These are phyloP conservation scores for Chytridium lagenaria DNA, from an alignment of 371 early-diverging fungal genomes.

Conservation along the genomic window DNA sequence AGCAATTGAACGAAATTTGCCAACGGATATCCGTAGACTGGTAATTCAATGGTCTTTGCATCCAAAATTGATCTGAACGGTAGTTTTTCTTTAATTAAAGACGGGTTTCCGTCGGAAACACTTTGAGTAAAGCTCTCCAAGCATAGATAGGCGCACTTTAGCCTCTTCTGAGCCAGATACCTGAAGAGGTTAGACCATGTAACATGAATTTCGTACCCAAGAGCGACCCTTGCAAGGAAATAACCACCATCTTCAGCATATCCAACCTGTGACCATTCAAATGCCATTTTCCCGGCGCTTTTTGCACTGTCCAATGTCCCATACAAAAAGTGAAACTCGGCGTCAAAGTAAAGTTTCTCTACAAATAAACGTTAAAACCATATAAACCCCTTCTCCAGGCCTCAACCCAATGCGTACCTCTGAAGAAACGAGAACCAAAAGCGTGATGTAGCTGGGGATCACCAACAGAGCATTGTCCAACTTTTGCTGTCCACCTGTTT, in stretches of 20 bases:
- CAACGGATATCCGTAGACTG: conserved; percentile 65
- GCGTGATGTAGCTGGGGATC: conserved; percentile 87
- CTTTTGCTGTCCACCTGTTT: conserved; percentile 72
- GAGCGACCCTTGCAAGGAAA: conserved; percentile 77
- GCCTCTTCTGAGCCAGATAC: neutral
- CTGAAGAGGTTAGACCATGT: conserved; percentile 65
- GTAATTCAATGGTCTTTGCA: conserved; percentile 13
- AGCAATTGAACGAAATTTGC: conserved; percentile 75
- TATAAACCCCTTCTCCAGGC: conserved; percentile 12
- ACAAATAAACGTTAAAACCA: too few relatives aligned
- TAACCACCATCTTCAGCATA: conserved; percentile 68
- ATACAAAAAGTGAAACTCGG: conserved; percentile 53
- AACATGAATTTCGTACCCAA: conserved; percentile 70
- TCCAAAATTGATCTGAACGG: conserved; percentile 28
- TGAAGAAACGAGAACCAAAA: conserved; percentile 69
- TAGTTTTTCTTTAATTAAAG: conserved; percentile 16
- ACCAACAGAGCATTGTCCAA: conserved; percentile 68
- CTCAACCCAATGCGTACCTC: conserved; percentile 14
- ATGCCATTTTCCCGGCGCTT: conserved; percentile 72
- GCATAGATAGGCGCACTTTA: neutral
- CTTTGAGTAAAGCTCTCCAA: conserved; percentile 65
- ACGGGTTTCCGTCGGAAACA: conserved; percentile 15
- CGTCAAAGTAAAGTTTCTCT: conserved; percentile 52
- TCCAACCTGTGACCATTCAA: conserved; percentile 72
- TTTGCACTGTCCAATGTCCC: conserved; percentile 72